phyloP scores from a whole-genome alignment of 2,329 filamentous ascomycete genomes.

The Botrytis tulipae region DNA sequence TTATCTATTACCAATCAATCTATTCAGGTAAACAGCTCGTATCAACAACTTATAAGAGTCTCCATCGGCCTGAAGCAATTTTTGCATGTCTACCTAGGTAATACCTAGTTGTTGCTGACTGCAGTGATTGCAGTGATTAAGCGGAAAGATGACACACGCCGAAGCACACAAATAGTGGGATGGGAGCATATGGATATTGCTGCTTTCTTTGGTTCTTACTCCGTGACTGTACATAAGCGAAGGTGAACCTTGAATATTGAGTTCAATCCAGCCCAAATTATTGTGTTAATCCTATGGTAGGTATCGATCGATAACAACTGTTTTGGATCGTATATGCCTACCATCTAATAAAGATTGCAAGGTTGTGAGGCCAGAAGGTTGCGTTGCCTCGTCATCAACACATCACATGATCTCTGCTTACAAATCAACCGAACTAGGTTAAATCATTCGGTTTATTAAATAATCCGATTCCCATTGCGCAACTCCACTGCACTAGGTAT shows the following conservation, averaged over 20 bases:
- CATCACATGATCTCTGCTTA: background rate
- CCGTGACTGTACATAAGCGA: background rate
- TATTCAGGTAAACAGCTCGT: background rate
- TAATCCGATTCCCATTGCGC: too few relatives aligned
- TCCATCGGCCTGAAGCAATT: background rate
- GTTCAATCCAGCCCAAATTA: background rate
- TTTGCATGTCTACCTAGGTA: background rate
- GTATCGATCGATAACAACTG: background rate
- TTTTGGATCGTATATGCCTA: background rate
- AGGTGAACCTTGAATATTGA: background rate
- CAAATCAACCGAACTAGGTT: background rate
- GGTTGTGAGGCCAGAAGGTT: background rate
- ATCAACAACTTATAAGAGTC: background rate
- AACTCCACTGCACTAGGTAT: too few relatives aligned
- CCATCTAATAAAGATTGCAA: too few relatives aligned
- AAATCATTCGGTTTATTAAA: too few relatives aligned
- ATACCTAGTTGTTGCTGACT: background rate
- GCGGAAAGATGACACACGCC: background rate
- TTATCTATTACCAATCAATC: background rate
- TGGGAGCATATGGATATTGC: too few relatives aligned
- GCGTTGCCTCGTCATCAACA: background rate
- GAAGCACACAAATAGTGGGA: background rate
- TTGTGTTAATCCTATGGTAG: background rate
- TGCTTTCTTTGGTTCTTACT: background rate
- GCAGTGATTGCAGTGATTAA: slow-evolving; percentile 1